Base-by-base conservation (phyloP, 2,329 filamentous ascomycete genomes). In the Trichophyton equinum region DNA sequence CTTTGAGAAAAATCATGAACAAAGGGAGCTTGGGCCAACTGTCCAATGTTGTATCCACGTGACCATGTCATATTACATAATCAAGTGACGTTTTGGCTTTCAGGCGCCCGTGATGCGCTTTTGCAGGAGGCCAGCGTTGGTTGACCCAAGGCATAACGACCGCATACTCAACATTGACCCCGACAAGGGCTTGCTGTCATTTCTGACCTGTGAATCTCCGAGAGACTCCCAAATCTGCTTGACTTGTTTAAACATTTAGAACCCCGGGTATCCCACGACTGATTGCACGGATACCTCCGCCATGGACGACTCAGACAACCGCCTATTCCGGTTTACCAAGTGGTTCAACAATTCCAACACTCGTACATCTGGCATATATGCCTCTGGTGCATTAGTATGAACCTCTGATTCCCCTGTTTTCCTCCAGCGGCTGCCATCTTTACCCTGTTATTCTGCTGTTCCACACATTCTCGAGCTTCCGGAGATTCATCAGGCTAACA, bases 261-360 rank as follows among this genome's bases (percentile, higher is more conserved):
- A 47, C 9, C n/a, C 11, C 20, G 7, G 44, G 11, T 13, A 20
- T 7, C 22, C 44, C 6, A 11, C 44, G 44, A 13, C 20, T 25
- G 18, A 47, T 20, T 20, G 11, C 18, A 47, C n/a, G 3, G 30
- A 33, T 53, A 38, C 33, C n/a, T 18, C 18, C 25, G 63, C 9
- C 60, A 74, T 76, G 71, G 73, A 77, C 67, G 71, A 72, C 67
- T 77, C 79, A 38, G 77, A 76, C 66, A 76, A 82, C 70, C 78
- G 82, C 62, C 81, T 86, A 64, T 88, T 86, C 75, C 83, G 83
- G 68, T 87, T 85, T 72, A 79, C 82, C 51, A 84, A 83, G 74
- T 87, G 85, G 82, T 74, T 87, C 53, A 87, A 85, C 72, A 86
- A 81, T 73, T 79, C 82, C 64, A 82, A 80, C 69, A 80, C 83